Conservation (phyloP, 306 rosid genomes). For the Acacia crassicarpa region DNA sequence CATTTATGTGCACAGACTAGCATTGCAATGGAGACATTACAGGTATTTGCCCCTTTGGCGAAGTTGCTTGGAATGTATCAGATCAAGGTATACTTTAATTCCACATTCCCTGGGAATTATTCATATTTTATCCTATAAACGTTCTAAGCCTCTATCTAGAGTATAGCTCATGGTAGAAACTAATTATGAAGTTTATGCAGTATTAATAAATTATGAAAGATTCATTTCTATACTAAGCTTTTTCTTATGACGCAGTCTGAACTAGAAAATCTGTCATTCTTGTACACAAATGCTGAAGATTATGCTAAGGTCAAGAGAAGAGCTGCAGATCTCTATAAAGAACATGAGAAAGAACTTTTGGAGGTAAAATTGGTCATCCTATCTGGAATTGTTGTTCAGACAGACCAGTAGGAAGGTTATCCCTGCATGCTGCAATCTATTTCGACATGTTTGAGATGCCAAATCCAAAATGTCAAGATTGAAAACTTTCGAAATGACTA, state of each 20-base stretch:
- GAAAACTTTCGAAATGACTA: conserved; percentile 12
- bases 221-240: conserved; percentile 5
- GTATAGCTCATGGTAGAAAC: conserved; percentile 7
- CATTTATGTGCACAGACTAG: conserved; percentile 63
- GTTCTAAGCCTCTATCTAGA: conserved; percentile 1
- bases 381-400: conserved; percentile 26
- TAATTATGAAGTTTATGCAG: conserved; percentile 22
- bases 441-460: conserved; percentile 10
- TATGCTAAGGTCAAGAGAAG: conserved; percentile 91
- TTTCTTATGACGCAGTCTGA: conserved; percentile 70
- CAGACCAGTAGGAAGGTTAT: conserved; percentile 15
- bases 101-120: conserved; percentile 6
- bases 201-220: conserved; percentile 9
- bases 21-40: conserved; percentile 94
- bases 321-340: conserved; percentile 78
- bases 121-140: conserved; percentile 26
- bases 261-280: conserved; percentile 93
- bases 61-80: conserved; percentile 99
- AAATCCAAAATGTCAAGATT: conserved; percentile 3
- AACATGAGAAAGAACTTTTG: conserved; percentile 88
- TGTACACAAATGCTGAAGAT: conserved; percentile 93
- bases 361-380: conserved; percentile 57
- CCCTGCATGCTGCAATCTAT: conserved; percentile 9
- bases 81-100: conserved; percentile 72
- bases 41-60: conserved; percentile 99